Conservation (phyloP, 805 yeast genomes). For the Saccharomycopsis sp. region DNA sequence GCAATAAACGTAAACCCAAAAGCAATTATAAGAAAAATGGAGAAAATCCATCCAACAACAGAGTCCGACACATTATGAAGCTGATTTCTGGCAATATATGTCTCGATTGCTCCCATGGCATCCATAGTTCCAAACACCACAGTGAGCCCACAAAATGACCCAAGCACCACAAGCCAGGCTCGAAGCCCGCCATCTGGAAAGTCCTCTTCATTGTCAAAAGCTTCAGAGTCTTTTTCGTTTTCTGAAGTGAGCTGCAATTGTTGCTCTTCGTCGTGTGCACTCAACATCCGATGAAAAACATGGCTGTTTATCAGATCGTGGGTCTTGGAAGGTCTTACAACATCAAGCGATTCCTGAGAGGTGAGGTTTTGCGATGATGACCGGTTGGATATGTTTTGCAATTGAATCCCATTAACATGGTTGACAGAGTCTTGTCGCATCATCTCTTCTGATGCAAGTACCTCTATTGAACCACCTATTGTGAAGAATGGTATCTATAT, state of each 20-base stretch:
- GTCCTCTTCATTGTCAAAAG: constrained; percentile 22
- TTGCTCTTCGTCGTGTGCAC: neutral
- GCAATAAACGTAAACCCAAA: constrained; percentile 43
- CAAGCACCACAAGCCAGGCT: constrained; percentile 53
- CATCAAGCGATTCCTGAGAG: neutral
- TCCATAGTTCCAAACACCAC: constrained; percentile 52
- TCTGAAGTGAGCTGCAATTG: neutral
- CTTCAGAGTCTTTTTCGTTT: neutral
- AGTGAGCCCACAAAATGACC: constrained; percentile 49
- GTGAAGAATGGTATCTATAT: neutral
- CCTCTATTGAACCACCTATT: neutral
- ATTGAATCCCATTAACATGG: neutral
- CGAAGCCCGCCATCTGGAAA: constrained; percentile 55
- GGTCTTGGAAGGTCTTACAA: neutral
- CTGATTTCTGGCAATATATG: constrained; percentile 52
- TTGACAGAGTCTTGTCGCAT: neutral
- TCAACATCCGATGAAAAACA: neutral
- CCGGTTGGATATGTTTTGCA: neutral
- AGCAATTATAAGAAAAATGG: constrained; percentile 44
- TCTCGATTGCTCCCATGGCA: constrained; percentile 55
- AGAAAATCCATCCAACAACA: constrained; percentile 58
- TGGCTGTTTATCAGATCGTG: neutral
- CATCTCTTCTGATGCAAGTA: neutral
- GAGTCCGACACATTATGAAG: constrained; percentile 39
- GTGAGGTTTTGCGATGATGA: neutral